Evolutionary conservation across 2,329 filamentous ascomycete genomes (phyloP), one percentile per base, ranked within the genome.

Genomic region (Graphilbum sp.): DNA sequence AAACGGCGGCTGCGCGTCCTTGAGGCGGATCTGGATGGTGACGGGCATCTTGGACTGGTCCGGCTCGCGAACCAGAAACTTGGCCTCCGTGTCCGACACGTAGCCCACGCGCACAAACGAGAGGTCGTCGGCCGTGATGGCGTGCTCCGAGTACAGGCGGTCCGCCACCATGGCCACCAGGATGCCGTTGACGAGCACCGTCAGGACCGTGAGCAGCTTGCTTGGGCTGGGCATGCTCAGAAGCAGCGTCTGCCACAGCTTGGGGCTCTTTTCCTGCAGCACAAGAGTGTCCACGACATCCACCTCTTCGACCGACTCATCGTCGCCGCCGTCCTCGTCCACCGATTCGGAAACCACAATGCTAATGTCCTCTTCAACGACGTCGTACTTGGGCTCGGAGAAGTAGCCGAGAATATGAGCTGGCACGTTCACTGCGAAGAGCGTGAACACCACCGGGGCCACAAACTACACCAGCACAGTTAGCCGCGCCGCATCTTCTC

Each of bases 61-160:
- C 1, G 90, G 85, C 55, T 96, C 90, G 41, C 90, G 73, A 34
- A 98, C 66, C 21, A 98, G 61, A 30, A 98, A 67, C 43, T 75
- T 86, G 18, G 86, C 90, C 40, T 79, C 79, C 0, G 67, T 72
- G 16, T 82, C 71, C 5, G 86, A 93, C 21, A 96, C 79, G 54
- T 88, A 88, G 20, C 90, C 90, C 15, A 94, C 63, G 9, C 90
- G 72, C 31, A 83, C 82, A 54, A 98, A 93, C 0, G 86, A 83
- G 11, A 94, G 62, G 46, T 92, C 76, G 21, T 82, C 62, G 20
- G 67, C 75, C 4, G 79, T 75, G 54, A 93, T 68, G 25, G 79
- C 69, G 42, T 78, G 72, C 2, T 80, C 79, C 17, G 81, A 73
- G 52, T 82, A 86, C 13, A 93, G 66, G 30, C 87, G 71, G 54